Conservation (phyloP, 2,329 filamentous ascomycete species). For the Pyrenophora tritici-repentis region DNA sequence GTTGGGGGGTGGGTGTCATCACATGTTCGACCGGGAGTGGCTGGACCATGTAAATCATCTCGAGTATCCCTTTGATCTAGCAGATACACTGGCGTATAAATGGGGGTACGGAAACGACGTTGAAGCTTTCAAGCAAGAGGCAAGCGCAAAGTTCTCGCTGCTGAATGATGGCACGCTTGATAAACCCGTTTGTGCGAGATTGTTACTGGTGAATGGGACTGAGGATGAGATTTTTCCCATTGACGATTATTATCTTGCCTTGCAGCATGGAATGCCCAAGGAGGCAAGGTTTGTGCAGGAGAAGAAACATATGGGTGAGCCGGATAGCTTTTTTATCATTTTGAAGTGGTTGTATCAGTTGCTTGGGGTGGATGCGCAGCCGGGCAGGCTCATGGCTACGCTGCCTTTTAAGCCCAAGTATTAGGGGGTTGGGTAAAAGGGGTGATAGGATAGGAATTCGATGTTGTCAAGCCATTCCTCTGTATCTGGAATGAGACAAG, state of each 20-base stretch:
- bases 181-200: slow-evolving; percentile 52
- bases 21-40: slow-evolving; percentile 63
- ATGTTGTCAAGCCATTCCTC: too few relatives aligned
- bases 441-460: too few relatives aligned
- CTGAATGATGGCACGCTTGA: slow-evolving; percentile 61
- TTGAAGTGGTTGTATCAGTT: slow-evolving; percentile 56
- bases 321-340: slow-evolving; percentile 55
- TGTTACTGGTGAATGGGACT: slow-evolving; percentile 63
- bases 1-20: slow-evolving; percentile 59
- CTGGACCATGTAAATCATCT: slow-evolving; percentile 59
- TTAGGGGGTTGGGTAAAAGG: slow-evolving; percentile 6
- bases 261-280: slow-evolving; percentile 60
- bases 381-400: slow-evolving; percentile 53
- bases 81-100: slow-evolving; percentile 57
- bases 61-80: slow-evolving; percentile 65
- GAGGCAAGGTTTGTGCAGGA: slow-evolving; percentile 54
- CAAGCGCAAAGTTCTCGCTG: slow-evolving; percentile 57
- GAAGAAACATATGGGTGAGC: slow-evolving; percentile 58
- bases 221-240: slow-evolving; percentile 67
- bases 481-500: too few relatives aligned
- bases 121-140: slow-evolving; percentile 55
- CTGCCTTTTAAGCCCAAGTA: slow-evolving; percentile 55
- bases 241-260: slow-evolving; percentile 62
- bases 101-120: slow-evolving; percentile 49
- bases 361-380: slow-evolving; percentile 52